Conservation (phyloP, 2,329 filamentous ascomycete species). For the Raffaelea ambrosiae region DNA sequence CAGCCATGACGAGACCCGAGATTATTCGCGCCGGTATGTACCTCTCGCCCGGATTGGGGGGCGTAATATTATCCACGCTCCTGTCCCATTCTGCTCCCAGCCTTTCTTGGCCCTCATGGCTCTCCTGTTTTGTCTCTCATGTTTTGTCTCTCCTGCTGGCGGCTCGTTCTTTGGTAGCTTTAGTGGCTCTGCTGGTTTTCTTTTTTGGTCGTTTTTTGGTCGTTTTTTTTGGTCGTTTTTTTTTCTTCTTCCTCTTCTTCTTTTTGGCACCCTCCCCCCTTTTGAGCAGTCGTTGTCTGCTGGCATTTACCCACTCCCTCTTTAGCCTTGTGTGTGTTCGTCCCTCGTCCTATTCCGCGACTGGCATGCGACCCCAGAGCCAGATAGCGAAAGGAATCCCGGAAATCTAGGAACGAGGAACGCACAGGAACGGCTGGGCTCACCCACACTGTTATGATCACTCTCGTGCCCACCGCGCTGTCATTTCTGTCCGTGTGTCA, state of each 20-base stretch:
- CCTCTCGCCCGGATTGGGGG: background rate
- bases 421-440: too few species aligned
- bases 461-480: too few species aligned
- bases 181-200: background rate
- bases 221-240: background rate
- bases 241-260: slow-evolving; percentile 5
- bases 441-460: too few species aligned
- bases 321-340: background rate
- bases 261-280: background rate
- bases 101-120: too few species aligned
- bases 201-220: background rate
- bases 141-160: too few species aligned
- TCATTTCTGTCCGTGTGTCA: slow-evolving; percentile 4
- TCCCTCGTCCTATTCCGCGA: slow-evolving; percentile 1
- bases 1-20: slow-evolving; percentile 47
- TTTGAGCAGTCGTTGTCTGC: background rate
- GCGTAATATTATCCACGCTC: too few species aligned
- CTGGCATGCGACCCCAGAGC: slow-evolving; percentile 1
- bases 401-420: too few species aligned
- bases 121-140: too few species aligned
- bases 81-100: too few species aligned
- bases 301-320: background rate
- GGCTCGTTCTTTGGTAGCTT: too few species aligned
- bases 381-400: background rate
- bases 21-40: slow-evolving; percentile 53